Percentiles rank a stretch among this genome's conserved stretches.
Conservation (phyloP, 2,329 filamentous ascomycete genomes). For the Nannizzia gypsea region DNA sequence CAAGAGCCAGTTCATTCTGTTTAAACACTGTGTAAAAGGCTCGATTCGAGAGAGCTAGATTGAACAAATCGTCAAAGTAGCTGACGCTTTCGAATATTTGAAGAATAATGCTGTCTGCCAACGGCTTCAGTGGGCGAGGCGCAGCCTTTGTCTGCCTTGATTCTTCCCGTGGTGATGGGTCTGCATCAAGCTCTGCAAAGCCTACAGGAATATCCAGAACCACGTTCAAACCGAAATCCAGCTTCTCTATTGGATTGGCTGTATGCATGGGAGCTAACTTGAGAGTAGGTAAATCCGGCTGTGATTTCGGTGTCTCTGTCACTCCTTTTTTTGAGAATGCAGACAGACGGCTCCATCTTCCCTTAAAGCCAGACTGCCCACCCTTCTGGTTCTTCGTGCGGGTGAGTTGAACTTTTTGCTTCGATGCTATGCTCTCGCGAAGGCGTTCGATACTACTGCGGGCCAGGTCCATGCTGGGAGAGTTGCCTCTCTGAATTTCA, state of each 20-base stretch:
- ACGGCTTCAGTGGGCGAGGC: background rate
- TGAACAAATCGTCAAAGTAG: slow-evolving; percentile 44
- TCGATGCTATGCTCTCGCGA: slow-evolving; percentile 1
- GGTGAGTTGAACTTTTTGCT: background rate
- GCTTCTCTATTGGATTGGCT: background rate
- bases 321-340: background rate
- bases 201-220: background rate
- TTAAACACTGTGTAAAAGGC: slow-evolving; percentile 49
- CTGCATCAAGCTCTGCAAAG: background rate
- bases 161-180: slow-evolving; percentile 16
- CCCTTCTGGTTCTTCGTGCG: background rate
- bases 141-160: slow-evolving; percentile 24
- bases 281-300: background rate
- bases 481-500: background rate
- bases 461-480: background rate
- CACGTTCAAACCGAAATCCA: background rate
- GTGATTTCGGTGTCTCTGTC: background rate
- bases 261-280: background rate
- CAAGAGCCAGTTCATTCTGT: slow-evolving; percentile 42
- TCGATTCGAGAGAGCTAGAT: slow-evolving; percentile 42
- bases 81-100: slow-evolving; percentile 40
- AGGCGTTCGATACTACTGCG: background rate
- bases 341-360: background rate
- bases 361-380: background rate
- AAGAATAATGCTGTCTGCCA: slow-evolving; percentile 41